These are phyloP conservation scores for Leishmania major DNA, from an alignment of 208 protist species.

Conservation along the genomic window DNA sequence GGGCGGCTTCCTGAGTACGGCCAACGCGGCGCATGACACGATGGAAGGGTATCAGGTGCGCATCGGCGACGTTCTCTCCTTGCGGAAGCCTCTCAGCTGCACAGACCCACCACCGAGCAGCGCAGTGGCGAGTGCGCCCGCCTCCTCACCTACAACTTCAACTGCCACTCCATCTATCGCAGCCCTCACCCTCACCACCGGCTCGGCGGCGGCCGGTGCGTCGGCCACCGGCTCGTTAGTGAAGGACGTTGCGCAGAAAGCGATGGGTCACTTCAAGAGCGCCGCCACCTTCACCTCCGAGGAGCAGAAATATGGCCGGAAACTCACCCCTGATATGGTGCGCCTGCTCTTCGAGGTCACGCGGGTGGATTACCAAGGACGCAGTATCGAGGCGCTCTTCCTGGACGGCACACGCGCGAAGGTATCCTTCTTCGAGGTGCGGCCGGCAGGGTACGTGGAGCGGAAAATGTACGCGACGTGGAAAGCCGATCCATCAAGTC, in stretches of 20 bases:
- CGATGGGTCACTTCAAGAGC: slow-evolving; percentile 46
- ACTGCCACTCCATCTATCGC: not conserved
- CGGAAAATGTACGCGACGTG: slow-evolving; percentile 54
- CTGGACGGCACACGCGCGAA: slow-evolving; percentile 65
- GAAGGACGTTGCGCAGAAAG: not conserved
- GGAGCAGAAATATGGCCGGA: slow-evolving; percentile 60
- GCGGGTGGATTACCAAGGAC: slow-evolving; percentile 49
- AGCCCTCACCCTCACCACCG: not conserved
- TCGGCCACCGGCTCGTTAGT: not conserved
- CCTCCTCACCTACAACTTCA: not conserved
- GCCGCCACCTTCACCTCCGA: slow-evolving; percentile 46
- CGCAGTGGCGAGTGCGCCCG: not conserved
- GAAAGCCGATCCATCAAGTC: slow-evolving; percentile 70
- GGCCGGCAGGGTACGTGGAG: slow-evolving; percentile 80
- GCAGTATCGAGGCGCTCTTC: slow-evolving; percentile 66
- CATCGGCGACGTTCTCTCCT: slow-evolving; percentile 42
- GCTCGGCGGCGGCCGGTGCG: not conserved
- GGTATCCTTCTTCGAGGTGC: slow-evolving; percentile 54
- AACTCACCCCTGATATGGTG: slow-evolving; percentile 52
- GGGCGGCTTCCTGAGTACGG: slow-evolving; percentile 74
- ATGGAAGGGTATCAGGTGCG: slow-evolving; percentile 35
- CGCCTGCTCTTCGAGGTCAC: slow-evolving; percentile 62
- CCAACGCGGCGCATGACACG: slow-evolving; percentile 23
- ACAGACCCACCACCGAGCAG: not conserved
- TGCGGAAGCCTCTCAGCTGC: slow-evolving; percentile 13